Percentiles rank a stretch among this genome's conserved stretches.
Evolutionary conservation across 257 asterid species (phyloP).

Genomic region (Fraxinus anomala): DNA sequence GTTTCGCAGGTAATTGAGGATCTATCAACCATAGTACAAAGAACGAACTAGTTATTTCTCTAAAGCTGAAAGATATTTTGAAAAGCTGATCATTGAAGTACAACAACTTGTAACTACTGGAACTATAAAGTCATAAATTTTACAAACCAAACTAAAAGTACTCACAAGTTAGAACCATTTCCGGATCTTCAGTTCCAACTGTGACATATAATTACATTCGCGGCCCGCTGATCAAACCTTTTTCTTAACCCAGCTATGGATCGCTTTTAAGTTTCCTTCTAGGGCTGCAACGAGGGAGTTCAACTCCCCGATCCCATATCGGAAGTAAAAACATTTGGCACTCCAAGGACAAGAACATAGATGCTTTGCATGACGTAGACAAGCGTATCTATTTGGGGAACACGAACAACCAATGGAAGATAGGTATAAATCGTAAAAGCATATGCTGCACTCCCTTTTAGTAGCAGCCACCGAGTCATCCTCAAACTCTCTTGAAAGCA

Average conservation of each 20-base stretch:
- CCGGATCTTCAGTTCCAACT: neutral
- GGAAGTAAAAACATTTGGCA: slow-evolving; percentile 41
- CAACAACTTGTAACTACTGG: neutral
- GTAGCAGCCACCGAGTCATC: slow-evolving; percentile 30
- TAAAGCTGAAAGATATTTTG: neutral
- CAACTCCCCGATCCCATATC: slow-evolving; percentile 51
- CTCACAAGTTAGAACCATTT: neutral
- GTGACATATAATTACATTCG: neutral
- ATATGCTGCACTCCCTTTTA: slow-evolving; percentile 63
- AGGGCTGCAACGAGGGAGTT: slow-evolving; percentile 63
- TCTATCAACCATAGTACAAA: too few relatives aligned
- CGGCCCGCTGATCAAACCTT: slow-evolving; percentile 30
- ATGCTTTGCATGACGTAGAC: slow-evolving; percentile 60
- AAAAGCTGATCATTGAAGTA: too few relatives aligned
- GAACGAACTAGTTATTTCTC: neutral
- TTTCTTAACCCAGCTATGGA: slow-evolving; percentile 42
- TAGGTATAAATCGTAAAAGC: slow-evolving; percentile 68
- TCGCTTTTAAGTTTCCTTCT: slow-evolving; percentile 55
- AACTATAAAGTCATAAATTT: too few relatives aligned
- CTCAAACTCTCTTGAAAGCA: slow-evolving; percentile 38
- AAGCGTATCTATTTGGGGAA: slow-evolving; percentile 59
- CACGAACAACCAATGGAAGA: slow-evolving; percentile 67
- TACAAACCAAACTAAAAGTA: neutral
- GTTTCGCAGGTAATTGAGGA: too few relatives aligned
- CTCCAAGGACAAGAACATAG: slow-evolving; percentile 67